Evolutionary conservation across 345 rosid genomes (phyloP).

Genomic region (Dimocarpus longan): DNA sequence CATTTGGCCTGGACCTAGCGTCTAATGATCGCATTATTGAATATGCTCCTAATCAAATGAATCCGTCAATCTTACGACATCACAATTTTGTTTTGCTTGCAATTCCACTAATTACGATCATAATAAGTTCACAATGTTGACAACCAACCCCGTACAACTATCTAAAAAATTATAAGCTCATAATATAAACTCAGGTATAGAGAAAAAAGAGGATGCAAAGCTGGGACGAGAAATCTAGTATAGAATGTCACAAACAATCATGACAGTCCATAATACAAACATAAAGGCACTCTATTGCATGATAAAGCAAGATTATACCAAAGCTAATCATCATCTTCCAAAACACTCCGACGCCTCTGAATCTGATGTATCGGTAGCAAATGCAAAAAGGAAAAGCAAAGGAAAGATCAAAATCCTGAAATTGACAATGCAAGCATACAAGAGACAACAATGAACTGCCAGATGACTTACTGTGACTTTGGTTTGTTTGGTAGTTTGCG

Average conservation of each 20-base stretch:
- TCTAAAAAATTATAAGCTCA: too few species aligned
- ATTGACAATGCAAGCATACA: not conserved
- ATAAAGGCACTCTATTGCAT: not conserved
- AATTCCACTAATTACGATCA: too few species aligned
- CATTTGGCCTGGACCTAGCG: too few species aligned
- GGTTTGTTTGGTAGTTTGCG: slow-evolving; percentile 83
- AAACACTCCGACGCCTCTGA: slow-evolving; percentile 88
- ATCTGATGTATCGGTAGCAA: slow-evolving; percentile 52
- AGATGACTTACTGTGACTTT: slow-evolving; percentile 76
- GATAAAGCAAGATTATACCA: not conserved
- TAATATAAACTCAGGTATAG: not conserved
- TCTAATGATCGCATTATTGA: too few species aligned
- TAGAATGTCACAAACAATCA: not conserved
- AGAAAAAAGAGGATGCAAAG: not conserved
- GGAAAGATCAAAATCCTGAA: not conserved
- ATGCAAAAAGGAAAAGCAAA: not conserved
- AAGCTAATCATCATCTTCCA: slow-evolving; percentile 79
- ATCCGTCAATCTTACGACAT: too few species aligned
- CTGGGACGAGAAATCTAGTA: not conserved
- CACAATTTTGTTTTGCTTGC: too few species aligned
- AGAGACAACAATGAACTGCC: not conserved
- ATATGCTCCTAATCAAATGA: too few species aligned
- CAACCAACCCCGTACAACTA: too few species aligned
- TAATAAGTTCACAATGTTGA: too few species aligned
- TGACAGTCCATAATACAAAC: slow-evolving; percentile 8